A percentile compares a stretch with the other conserved stretches of the same genome.
Conservation (phyloP, 1,284 basidiomycete genomes). For the Austroboletus sp. region DNA sequence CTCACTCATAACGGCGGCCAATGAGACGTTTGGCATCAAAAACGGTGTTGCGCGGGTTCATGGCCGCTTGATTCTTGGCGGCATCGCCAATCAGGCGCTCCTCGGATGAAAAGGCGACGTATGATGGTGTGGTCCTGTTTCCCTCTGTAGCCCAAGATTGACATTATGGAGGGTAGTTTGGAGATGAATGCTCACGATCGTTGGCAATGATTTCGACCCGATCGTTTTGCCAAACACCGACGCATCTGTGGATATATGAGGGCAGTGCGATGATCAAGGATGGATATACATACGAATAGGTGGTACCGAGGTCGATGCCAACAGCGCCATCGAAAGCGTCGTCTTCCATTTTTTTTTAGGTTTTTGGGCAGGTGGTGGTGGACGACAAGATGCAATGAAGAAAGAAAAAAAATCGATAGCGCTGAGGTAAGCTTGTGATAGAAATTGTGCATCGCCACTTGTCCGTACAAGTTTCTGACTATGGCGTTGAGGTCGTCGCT, state of each 20-base stretch:
- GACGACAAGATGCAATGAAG: conserved; percentile 14
- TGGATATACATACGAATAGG: conserved; percentile 66
- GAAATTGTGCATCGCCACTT: conserved; percentile 46
- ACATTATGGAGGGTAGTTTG: conserved; percentile 1
- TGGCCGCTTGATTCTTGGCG: conserved; percentile 95
- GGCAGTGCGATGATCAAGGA: conserved; percentile 1
- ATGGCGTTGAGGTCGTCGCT: conserved; percentile 41
- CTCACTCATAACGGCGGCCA: conserved; percentile 88
- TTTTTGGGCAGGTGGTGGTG: conserved; percentile 35
- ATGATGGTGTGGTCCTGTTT: conserved; percentile 97
- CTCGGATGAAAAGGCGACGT: conserved; percentile 95
- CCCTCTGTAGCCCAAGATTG: conserved; percentile 60
- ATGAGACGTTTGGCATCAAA: conserved; percentile 97
- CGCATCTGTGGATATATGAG: conserved; percentile 55
- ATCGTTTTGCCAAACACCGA: conserved; percentile 98
- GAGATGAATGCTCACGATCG: conserved; percentile 58
- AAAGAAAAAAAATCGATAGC: conserved; percentile 34
- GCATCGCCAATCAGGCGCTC: conserved; percentile 99
- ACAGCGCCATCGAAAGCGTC: conserved; percentile 86
- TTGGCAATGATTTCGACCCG: conserved; percentile 98
- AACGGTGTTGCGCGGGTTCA: conserved; percentile 94
- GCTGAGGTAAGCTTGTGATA: conserved; percentile 34
- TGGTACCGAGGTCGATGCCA: conserved; percentile 90
- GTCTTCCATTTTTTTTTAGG: conserved; percentile 82
- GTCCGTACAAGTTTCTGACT: conserved; percentile 29